Conservation (phyloP, 2,329 filamentous ascomycete genomes). For the Diaporthe caulivora region DNA sequence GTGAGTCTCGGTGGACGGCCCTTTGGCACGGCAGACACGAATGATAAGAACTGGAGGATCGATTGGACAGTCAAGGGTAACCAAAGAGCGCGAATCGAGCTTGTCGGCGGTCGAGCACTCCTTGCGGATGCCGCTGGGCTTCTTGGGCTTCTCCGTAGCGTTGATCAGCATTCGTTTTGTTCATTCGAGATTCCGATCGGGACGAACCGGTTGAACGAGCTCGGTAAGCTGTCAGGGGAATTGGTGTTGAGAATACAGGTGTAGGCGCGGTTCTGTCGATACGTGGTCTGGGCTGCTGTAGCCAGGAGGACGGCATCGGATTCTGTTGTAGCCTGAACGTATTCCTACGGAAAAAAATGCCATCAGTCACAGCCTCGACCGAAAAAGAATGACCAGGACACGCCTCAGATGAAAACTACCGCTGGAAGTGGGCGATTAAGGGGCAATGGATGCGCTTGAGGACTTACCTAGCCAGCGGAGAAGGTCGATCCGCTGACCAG, state of each 20-base stretch:
- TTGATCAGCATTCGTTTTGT: slow-evolving; percentile 43
- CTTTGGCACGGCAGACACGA: too few relatives aligned
- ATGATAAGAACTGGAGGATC: too few relatives aligned
- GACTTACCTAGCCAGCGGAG: background rate
- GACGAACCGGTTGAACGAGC: background rate
- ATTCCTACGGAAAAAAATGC: background rate
- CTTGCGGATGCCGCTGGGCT: slow-evolving; percentile 65
- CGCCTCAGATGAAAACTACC: too few relatives aligned
- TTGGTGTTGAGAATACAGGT: background rate
- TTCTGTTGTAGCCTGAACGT: too few relatives aligned
- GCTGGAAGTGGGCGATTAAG: background rate
- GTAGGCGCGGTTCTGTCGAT: background rate
- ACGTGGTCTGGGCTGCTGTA: background rate
- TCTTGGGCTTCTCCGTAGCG: slow-evolving; percentile 61
- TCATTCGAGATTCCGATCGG: background rate
- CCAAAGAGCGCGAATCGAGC: slow-evolving; percentile 54
- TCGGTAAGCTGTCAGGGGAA: background rate
- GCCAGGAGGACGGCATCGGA: too few relatives aligned
- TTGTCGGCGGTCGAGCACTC: slow-evolving; percentile 72
- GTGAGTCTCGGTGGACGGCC: too few relatives aligned
- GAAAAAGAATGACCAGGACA: background rate
- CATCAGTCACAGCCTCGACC: background rate
- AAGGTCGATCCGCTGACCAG: background rate
- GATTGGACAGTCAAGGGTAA: too few relatives aligned
- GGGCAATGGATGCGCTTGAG: background rate